Percentiles rank a stretch among this genome's conserved stretches.
Conservation (phyloP, 805 yeast genomes). For the Debaryomyces hansenii region DNA sequence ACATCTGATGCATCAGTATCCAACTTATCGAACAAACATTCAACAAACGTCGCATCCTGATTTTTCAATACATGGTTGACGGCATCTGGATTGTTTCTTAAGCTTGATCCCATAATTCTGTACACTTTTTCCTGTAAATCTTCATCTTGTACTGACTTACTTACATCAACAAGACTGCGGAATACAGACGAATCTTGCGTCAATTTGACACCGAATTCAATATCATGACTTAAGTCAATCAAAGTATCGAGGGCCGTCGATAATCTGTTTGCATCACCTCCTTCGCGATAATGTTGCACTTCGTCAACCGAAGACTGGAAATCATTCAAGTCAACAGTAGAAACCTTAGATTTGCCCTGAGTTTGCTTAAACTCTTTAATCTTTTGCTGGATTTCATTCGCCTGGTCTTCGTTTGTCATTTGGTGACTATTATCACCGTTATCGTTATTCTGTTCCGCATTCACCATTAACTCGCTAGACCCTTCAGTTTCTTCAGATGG, state of each 20-base stretch:
- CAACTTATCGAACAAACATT: constrained; percentile 21
- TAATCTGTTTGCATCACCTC: constrained; percentile 18
- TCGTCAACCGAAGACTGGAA: constrained; percentile 20
- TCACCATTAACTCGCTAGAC: constrained; percentile 11
- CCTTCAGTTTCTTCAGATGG: constrained; percentile 17
- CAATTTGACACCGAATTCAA: constrained; percentile 55
- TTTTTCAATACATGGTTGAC: constrained; percentile 32
- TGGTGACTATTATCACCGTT: constrained; percentile 1
- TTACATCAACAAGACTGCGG: constrained; percentile 25
- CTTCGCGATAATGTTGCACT: constrained; percentile 10
- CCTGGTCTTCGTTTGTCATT: constrained; percentile 1
- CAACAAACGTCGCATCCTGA: constrained; percentile 17
- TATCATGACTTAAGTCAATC: constrained; percentile 65
- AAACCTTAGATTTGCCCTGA: background rate
- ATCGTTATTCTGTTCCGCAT: constrained; percentile 4
- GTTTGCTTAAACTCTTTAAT: constrained; percentile 6
- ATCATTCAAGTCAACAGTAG: constrained; percentile 10
- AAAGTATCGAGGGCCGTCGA: constrained; percentile 41
- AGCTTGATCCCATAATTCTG: constrained; percentile 62
- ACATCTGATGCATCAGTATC: constrained; percentile 20
- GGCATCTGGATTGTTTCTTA: constrained; percentile 75
- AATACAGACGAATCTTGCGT: constrained; percentile 39
- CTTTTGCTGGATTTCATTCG: constrained; percentile 5
- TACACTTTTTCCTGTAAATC: constrained; percentile 52
- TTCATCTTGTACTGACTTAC: background rate